These are phyloP conservation scores for Suillus discolor DNA, from an alignment of 768 basidiomycete genomes.

Conservation along the genomic window DNA sequence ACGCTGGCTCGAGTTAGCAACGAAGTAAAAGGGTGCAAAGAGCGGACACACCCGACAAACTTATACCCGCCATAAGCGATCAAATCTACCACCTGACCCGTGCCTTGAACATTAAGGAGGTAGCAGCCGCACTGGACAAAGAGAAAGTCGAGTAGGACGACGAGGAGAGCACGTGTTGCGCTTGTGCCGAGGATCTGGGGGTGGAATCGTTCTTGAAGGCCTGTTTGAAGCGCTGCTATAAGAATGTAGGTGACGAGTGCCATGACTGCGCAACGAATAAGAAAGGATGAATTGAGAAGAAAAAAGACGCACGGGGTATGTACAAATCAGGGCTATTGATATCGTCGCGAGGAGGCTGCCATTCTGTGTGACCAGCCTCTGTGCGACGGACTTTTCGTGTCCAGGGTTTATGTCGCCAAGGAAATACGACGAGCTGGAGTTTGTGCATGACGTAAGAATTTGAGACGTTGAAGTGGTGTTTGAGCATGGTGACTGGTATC, in stretches of 20 bases:
- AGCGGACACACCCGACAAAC: slow-evolving; percentile 79
- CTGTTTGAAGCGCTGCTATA: slow-evolving; percentile 81
- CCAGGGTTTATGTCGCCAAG: slow-evolving; percentile 93
- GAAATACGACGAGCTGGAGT: slow-evolving; percentile 86
- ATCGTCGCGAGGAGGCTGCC: slow-evolving; percentile 89
- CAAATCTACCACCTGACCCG: slow-evolving; percentile 74
- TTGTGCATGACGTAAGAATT: slow-evolving; percentile 95
- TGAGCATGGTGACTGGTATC: slow-evolving; percentile 75
- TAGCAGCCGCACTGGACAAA: slow-evolving; percentile 94
- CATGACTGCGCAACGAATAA: slow-evolving; percentile 64
- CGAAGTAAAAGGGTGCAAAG: neutral
- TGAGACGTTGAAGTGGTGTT: slow-evolving; percentile 94
- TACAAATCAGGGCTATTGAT: slow-evolving; percentile 96
- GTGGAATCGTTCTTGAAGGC: slow-evolving; percentile 80
- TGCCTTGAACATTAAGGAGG: slow-evolving; percentile 81
- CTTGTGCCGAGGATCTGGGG: slow-evolving; percentile 88
- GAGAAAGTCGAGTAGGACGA: slow-evolving; percentile 86
- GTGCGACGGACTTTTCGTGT: slow-evolving; percentile 65
- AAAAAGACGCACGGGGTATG: slow-evolving; percentile 70
- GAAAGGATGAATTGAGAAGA: slow-evolving; percentile 5
- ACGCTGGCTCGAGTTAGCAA: slow-evolving; percentile 51
- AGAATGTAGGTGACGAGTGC: slow-evolving; percentile 95
- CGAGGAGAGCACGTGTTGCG: slow-evolving; percentile 80
- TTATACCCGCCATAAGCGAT: slow-evolving; percentile 97
- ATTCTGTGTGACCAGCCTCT: slow-evolving; percentile 70